A percentile compares a stretch with the other conserved stretches of the same genome.
Conservation (phyloP, 306 rosid species). For the Begonia fuchsioides region DNA sequence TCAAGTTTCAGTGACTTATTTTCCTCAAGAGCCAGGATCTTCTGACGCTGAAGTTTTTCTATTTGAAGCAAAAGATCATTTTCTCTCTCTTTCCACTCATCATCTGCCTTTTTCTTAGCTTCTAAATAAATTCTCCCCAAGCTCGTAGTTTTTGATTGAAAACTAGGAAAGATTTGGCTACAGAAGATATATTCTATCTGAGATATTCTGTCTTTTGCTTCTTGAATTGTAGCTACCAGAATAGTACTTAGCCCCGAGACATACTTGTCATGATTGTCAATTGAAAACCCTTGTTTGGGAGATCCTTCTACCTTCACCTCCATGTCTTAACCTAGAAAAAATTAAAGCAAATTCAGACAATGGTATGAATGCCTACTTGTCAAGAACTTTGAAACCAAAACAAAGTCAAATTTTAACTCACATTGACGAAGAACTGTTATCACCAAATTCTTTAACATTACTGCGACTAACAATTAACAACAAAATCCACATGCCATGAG, state of each 20-base stretch:
- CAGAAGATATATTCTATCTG: slow-evolving; percentile 82
- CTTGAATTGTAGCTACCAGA: slow-evolving; percentile 78
- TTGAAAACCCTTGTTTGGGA: slow-evolving; percentile 12
- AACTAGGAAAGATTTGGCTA: slow-evolving; percentile 42
- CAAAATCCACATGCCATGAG: no score
- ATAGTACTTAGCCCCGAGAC: slow-evolving; percentile 57
- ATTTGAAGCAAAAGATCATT: slow-evolving; percentile 16
- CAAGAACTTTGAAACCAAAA: no score
- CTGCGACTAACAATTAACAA: no score
- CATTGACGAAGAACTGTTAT: no score
- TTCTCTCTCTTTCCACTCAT: slow-evolving; percentile 27
- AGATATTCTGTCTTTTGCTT: slow-evolving; percentile 55
- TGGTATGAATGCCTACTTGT: no score
- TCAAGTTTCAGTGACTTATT: slow-evolving; percentile 24
- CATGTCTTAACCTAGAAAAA: slow-evolving; percentile 18
- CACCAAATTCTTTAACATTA: no score
- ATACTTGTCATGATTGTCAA: slow-evolving; percentile 22
- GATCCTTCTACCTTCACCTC: slow-evolving; percentile 18
- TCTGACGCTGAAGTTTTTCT: slow-evolving; percentile 23
- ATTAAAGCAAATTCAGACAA: not conserved
- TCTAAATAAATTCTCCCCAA: slow-evolving; percentile 19
- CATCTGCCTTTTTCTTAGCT: slow-evolving; percentile 22
- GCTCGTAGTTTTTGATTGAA: slow-evolving; percentile 30
- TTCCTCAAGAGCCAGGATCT: slow-evolving; percentile 25
- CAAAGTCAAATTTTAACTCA: no score